A percentile compares a stretch with the other conserved stretches of the same genome.
These are phyloP conservation scores for Hymenoscyphus salicellus DNA, from an alignment of 2,329 filamentous ascomycete species.

Conservation along the genomic window DNA sequence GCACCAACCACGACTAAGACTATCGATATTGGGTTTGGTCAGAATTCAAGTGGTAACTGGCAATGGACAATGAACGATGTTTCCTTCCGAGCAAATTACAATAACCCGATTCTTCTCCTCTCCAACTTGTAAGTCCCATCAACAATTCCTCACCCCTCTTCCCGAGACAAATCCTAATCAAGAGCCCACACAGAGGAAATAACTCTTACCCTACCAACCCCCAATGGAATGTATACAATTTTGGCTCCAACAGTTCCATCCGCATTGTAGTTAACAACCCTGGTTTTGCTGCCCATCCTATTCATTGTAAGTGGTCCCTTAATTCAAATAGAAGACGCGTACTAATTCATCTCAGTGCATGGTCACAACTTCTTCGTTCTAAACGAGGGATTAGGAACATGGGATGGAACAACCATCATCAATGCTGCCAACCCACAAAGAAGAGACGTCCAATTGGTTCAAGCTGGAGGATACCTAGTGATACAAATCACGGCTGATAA, in stretches of 20 bases:
- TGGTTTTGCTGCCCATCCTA: background rate
- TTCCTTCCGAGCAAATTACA: background rate
- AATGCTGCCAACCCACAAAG: background rate
- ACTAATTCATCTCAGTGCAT: no score
- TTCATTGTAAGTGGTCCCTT: no score
- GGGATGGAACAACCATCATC: background rate
- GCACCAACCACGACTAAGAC: conserved; percentile 21
- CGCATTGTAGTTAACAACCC: background rate
- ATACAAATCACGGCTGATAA: conserved; percentile 49
- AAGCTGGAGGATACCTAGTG: conserved; percentile 39
- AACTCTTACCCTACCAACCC: no score
- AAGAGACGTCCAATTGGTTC: background rate
- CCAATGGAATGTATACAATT: background rate
- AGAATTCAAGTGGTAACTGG: background rate
- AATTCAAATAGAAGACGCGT: no score
- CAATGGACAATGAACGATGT: background rate
- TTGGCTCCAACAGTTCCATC: background rate
- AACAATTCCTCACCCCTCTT: conserved; percentile 8
- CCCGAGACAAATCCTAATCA: no score
- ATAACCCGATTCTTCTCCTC: background rate
- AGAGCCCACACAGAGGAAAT: no score
- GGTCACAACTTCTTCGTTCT: background rate
- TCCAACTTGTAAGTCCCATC: background rate
- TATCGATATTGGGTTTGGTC: conserved; percentile 37
- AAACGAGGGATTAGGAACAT: background rate